These are phyloP conservation scores for Rhizopogon rudus DNA, from an alignment of 768 basidiomycete species.

Conservation along the genomic window DNA sequence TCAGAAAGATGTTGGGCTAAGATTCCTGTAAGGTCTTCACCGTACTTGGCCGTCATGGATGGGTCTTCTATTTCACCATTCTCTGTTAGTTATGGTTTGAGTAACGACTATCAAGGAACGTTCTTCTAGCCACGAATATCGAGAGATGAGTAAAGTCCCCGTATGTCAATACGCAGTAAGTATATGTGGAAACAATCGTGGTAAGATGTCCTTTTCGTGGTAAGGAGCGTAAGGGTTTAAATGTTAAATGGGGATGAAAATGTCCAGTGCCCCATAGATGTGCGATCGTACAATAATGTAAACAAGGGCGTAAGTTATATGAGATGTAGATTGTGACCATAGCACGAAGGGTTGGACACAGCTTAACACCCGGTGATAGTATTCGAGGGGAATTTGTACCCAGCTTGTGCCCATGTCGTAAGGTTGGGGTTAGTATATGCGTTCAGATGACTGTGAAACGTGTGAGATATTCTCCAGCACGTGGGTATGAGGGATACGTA, in stretches of 20 bases:
- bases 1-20: slow-evolving; percentile 67
- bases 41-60: background rate
- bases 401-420: slow-evolving; percentile 80
- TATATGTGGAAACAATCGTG: background rate
- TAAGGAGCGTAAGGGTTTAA: background rate
- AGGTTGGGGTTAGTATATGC: slow-evolving; percentile 79
- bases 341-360: slow-evolving; percentile 14
- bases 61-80: background rate
- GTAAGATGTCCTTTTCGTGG: background rate
- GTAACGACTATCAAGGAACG: background rate
- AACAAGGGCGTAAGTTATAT: slow-evolving; percentile 8
- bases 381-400: slow-evolving; percentile 74
- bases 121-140: background rate
- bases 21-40: too few species aligned
- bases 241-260: background rate
- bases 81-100: background rate
- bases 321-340: slow-evolving; percentile 4
- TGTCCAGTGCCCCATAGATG: slow-evolving; percentile 13
- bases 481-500: slow-evolving; percentile 22
- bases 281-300: slow-evolving; percentile 21
- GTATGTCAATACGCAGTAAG: background rate
- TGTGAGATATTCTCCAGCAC: slow-evolving; percentile 5
- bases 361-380: slow-evolving; percentile 30
- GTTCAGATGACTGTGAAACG: slow-evolving; percentile 28
- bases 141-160: background rate